These are phyloP conservation scores for Kwoniella heveanensis DNA, from an alignment of 768 basidiomycete genomes.

Conservation along the genomic window DNA sequence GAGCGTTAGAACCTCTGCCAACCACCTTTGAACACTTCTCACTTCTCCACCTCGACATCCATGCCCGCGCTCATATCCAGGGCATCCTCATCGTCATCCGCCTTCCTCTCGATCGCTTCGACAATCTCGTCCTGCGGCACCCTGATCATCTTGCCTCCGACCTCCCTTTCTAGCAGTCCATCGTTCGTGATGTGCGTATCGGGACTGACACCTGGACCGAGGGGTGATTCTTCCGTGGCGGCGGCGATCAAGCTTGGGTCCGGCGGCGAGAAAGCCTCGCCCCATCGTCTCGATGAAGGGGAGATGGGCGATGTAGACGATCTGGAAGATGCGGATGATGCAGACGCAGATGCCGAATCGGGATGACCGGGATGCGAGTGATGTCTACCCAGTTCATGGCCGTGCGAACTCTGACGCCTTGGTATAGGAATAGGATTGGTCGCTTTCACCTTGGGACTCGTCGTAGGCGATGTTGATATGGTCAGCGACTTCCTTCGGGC, in stretches of 20 bases:
- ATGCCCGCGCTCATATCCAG: neutral
- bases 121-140: conserved; percentile 54
- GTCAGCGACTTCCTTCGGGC: neutral
- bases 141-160: conserved; percentile 41
- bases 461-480: neutral
- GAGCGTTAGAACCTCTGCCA: no score
- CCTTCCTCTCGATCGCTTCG: conserved; percentile 32
- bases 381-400: conserved; percentile 1
- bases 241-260: conserved; percentile 50
- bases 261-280: conserved; percentile 48
- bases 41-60: neutral
- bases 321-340: conserved; percentile 5
- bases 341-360: neutral
- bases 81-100: conserved; percentile 14
- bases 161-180: conserved; percentile 46
- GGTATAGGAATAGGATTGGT: conserved; percentile 18
- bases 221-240: conserved; percentile 40
- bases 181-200: conserved; percentile 44
- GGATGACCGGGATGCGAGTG: conserved; percentile 16
- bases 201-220: conserved; percentile 53
- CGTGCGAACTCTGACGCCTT: conserved; percentile 5
- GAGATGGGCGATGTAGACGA: conserved; percentile 10
- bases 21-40: no score
- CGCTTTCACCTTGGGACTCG: neutral
- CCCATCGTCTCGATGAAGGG: conserved; percentile 5